Evolutionary conservation across 345 rosid genomes (phyloP).

Genomic region (Orychophragmus violaceus): DNA sequence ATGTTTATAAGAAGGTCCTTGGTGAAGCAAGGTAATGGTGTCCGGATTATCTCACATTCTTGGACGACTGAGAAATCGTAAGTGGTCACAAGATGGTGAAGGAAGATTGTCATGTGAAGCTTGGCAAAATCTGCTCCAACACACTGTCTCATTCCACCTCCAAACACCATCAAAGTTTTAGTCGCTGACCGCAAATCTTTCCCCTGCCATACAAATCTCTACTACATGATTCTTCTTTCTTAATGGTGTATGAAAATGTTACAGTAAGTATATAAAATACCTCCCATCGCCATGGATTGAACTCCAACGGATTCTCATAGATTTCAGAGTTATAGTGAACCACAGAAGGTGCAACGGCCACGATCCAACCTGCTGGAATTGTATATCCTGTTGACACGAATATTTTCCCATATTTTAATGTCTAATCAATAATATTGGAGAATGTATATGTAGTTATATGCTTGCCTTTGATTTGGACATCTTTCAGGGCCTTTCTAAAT

Average conservation of each 20-base stretch:
- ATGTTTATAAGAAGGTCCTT: conserved; percentile 16
- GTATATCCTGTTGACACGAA: conserved; percentile 27
- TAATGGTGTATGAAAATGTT: not conserved
- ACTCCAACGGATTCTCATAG: conserved; percentile 33
- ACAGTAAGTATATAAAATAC: conserved; percentile 6
- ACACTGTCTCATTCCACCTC: conserved; percentile 40
- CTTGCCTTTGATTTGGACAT: conserved; percentile 36
- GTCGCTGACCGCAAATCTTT: conserved; percentile 25
- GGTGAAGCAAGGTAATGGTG: conserved; percentile 12
- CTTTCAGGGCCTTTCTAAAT: conserved; percentile 36
- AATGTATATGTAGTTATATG: not conserved
- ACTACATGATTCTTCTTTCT: not conserved
- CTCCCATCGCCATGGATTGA: conserved; percentile 53
- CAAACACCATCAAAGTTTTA: conserved; percentile 44
- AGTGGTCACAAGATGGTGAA: conserved; percentile 27
- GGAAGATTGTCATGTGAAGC: conserved; percentile 33
- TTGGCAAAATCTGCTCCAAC: conserved; percentile 44
- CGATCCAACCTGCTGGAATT: conserved; percentile 42
- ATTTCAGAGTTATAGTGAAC: conserved; percentile 28
- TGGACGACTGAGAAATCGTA: conserved; percentile 28
- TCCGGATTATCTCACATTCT: conserved; percentile 17
- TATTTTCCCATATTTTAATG: not conserved
- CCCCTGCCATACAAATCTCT: conserved; percentile 12
- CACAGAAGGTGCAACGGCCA: conserved; percentile 26
- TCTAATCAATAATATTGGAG: not conserved